These are phyloP conservation scores for Groenewaldozyma salmanticensis DNA, from an alignment of 805 yeast species.

Conservation along the genomic window DNA sequence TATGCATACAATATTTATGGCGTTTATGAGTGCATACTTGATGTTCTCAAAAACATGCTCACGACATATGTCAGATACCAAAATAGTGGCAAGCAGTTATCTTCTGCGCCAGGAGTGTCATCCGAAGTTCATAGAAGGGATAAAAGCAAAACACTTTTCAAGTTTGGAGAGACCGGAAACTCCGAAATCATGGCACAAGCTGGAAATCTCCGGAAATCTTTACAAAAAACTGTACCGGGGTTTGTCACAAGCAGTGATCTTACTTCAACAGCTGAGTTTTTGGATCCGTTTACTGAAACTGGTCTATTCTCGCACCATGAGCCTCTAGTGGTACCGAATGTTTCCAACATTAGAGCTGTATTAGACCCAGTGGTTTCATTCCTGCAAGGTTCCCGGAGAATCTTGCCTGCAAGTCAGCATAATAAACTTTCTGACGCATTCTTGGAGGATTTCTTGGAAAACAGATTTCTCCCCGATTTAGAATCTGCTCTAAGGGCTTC, in stretches of 20 bases:
- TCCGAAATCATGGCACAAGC: slow-evolving; percentile 19
- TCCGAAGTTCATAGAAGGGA: slow-evolving; percentile 2
- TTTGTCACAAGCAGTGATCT: slow-evolving; percentile 32
- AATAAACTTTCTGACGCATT: slow-evolving; percentile 24
- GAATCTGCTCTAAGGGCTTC: slow-evolving; percentile 44
- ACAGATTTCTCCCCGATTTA: slow-evolving; percentile 54
- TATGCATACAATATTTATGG: slow-evolving; percentile 29
- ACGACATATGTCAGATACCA: slow-evolving; percentile 27
- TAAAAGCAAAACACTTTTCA: slow-evolving; percentile 13
- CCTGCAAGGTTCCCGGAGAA: slow-evolving; percentile 45
- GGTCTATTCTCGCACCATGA: slow-evolving; percentile 52
- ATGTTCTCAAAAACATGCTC: slow-evolving; percentile 32
- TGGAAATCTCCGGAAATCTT: slow-evolving; percentile 33
- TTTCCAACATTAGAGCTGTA: slow-evolving; percentile 72
- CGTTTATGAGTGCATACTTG: slow-evolving; percentile 38
- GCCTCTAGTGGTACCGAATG: slow-evolving; percentile 55
- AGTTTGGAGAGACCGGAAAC: slow-evolving; percentile 21
- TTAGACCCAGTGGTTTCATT: slow-evolving; percentile 65
- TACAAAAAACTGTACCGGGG: slow-evolving; percentile 67
- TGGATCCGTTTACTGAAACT: slow-evolving; percentile 33
- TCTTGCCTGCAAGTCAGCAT: slow-evolving; percentile 25
- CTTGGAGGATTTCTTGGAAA: slow-evolving; percentile 55
- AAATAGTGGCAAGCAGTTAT: slow-evolving; percentile 2
- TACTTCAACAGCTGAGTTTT: not conserved
- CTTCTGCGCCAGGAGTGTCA: not conserved